Evolutionary conservation across 495 filamentous ascomycete genomes (phyloP).

Genomic region (Pseudoneurospora amorphoporcata): DNA sequence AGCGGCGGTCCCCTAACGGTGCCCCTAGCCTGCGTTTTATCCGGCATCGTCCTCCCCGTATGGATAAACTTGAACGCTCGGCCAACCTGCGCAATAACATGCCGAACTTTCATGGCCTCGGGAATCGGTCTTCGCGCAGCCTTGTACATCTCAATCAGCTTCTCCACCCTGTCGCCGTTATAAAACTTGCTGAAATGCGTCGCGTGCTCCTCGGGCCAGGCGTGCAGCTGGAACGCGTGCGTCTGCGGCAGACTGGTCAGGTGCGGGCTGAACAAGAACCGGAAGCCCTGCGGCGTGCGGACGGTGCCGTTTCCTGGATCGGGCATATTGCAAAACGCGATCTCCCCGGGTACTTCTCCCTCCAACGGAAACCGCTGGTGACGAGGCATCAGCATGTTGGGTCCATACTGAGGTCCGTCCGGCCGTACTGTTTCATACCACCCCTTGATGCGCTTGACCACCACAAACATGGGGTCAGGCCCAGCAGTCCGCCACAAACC

Average conservation of each 20-base stretch:
- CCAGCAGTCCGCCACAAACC: not conserved
- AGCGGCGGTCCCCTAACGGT: not conserved
- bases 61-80: constrained; percentile 6
- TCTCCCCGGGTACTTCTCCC: not conserved
- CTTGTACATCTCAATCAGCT: not conserved
- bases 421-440: not conserved
- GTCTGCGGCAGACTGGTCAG: not conserved
- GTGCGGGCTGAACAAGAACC: not conserved
- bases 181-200: constrained; percentile 14
- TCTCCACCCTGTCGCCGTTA: constrained; percentile 3
- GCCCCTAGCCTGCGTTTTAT: not conserved
- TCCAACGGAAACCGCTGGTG: not conserved
- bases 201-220: not conserved
- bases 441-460: not conserved
- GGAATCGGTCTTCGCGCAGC: not conserved
- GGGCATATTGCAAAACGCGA: not conserved
- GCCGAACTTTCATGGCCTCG: constrained; percentile 15
- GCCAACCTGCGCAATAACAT: constrained; percentile 7
- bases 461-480: rapidly evolving
- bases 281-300: not conserved
- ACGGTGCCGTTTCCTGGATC: not conserved
- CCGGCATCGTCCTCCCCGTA: not conserved
- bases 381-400: too few species aligned
- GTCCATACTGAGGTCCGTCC: not conserved
- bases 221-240: constrained; percentile 3